Evolutionary conservation across 2,329 filamentous ascomycete genomes (phyloP).

Genomic region (Apiospora saccharicola): DNA sequence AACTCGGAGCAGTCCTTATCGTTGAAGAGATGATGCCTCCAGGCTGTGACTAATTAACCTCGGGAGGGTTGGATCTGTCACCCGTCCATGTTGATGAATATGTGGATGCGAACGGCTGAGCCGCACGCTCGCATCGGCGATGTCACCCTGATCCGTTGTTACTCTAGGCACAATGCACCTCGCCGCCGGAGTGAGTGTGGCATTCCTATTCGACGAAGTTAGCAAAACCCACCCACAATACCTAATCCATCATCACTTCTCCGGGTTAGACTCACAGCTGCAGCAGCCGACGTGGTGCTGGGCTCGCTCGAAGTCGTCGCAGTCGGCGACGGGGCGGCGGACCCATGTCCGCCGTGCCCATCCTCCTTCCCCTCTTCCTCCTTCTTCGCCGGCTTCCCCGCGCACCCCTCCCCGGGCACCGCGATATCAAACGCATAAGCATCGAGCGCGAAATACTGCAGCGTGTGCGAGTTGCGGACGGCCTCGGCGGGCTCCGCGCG

Average conservation of each 20-base stretch:
- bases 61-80: no score
- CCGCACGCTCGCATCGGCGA: neutral
- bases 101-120: neutral
- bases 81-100: neutral
- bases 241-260: conserved; percentile 21
- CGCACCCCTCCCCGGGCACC: conserved; percentile 67
- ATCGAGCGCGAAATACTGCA: conserved; percentile 75
- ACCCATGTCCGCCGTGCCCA: conserved; percentile 2
- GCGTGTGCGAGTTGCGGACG: conserved; percentile 64
- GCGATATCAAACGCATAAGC: conserved; percentile 72
- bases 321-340: conserved; percentile 19
- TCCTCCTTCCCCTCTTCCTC: conserved; percentile 23
- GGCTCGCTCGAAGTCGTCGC: conserved; percentile 27
- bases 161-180: conserved; percentile 46
- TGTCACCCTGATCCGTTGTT: neutral
- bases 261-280: conserved; percentile 16
- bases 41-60: neutral
- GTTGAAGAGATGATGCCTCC: neutral
- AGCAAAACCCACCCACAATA: conserved; percentile 22
- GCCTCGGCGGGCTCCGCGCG: conserved; percentile 53
- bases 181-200: conserved; percentile 50
- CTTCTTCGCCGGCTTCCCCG: conserved; percentile 48
- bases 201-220: conserved; percentile 41
- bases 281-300: neutral
- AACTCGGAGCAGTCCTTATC: no score